Conservation (phyloP, 257 asterid genomes). For the Ilex asprella region DNA sequence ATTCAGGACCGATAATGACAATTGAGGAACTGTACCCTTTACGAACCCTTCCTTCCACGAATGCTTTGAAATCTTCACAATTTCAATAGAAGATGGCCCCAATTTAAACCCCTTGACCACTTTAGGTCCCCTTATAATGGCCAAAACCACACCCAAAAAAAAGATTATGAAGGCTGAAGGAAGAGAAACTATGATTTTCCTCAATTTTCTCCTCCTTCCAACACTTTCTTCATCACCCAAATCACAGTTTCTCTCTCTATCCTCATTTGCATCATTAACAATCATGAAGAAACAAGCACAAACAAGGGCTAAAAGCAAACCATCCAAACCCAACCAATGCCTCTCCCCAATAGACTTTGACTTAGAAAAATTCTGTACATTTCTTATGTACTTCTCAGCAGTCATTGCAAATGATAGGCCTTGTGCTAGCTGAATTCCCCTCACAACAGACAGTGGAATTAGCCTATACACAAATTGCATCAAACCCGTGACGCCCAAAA, state of each 20-base stretch:
- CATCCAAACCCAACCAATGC: constrained; percentile 70
- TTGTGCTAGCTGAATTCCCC: constrained; percentile 86
- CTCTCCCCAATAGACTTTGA: constrained; percentile 51
- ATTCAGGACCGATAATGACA: constrained; percentile 61
- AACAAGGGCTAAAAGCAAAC: constrained; percentile 48
- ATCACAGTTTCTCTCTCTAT: constrained; percentile 9
- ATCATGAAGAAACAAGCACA: constrained; percentile 55
- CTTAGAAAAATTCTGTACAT: constrained; percentile 43
- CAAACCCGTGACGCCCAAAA: constrained; percentile 53
- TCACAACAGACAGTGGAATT: constrained; percentile 58
- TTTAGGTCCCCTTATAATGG: constrained; percentile 54
- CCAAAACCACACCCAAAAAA: constrained; percentile 45
- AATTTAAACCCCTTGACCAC: constrained; percentile 43
- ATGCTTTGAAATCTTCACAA: constrained; percentile 45
- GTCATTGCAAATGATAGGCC: constrained; percentile 69
- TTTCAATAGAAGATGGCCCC: constrained; percentile 52
- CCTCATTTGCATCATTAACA: constrained; percentile 43
- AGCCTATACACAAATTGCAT: constrained; percentile 57
- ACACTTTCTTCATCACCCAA: not conserved
- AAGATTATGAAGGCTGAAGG: constrained; percentile 68
- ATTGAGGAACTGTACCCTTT: constrained; percentile 70
- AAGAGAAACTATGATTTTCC: constrained; percentile 30
- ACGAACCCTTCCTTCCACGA: constrained; percentile 76
- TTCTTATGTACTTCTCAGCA: constrained; percentile 56
- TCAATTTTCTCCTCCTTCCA: constrained; percentile 11